Evolutionary conservation across 176 grass and related monocot genomes (phyloP).

Genomic region (Oryza australiensis): DNA sequence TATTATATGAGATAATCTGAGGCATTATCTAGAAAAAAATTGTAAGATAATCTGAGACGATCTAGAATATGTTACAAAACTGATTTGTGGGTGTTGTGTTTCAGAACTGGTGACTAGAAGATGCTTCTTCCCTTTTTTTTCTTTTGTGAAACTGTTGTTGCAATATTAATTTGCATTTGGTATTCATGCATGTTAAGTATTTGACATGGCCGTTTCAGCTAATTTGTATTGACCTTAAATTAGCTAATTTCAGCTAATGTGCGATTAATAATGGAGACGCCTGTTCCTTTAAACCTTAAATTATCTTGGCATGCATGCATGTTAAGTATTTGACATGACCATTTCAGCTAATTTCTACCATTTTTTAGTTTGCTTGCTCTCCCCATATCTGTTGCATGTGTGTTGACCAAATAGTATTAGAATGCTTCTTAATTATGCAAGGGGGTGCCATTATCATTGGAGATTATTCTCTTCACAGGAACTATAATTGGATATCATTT

Average conservation of each 20-base stretch:
- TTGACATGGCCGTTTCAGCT: background rate
- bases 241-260: background rate
- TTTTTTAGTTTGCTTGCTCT: background rate
- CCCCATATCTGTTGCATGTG: constrained; percentile 21
- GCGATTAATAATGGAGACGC: background rate
- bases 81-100: background rate
- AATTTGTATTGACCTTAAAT: background rate
- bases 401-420: constrained; percentile 44
- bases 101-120: background rate
- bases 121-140: background rate
- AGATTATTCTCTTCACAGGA: constrained; percentile 18
- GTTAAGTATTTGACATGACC: constrained; percentile 30
- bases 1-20: background rate
- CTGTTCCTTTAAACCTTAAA: background rate
- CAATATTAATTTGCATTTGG: background rate
- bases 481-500: background rate
- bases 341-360: constrained; percentile 32
- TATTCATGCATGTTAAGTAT: background rate
- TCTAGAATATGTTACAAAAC: constrained; percentile 4
- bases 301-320: constrained; percentile 14
- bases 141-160: background rate
- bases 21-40: background rate
- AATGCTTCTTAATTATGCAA: constrained; percentile 17
- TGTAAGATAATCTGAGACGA: background rate
- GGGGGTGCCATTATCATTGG: constrained; percentile 5